phyloP scores from a whole-genome alignment of 345 rosid genomes.

The Pugionium cornutum region DNA sequence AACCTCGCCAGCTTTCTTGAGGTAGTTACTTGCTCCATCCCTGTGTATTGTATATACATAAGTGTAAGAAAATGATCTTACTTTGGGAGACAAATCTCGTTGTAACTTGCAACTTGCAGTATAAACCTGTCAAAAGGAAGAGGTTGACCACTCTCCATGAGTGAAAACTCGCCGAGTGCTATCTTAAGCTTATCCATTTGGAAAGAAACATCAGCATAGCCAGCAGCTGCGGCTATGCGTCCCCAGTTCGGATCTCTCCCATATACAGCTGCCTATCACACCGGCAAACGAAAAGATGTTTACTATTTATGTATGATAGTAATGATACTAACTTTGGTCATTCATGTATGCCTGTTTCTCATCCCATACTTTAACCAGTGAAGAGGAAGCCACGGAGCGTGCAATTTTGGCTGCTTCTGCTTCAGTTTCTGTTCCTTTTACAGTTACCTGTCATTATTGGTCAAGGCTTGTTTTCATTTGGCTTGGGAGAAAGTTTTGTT shows the following conservation, averaged over 20 bases:
- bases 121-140: constrained; percentile 78
- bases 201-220: constrained; percentile 77
- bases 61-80: constrained; percentile 5
- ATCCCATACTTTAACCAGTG: constrained; percentile 78
- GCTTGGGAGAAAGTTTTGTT: not conserved
- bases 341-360: constrained; percentile 19
- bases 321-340: constrained; percentile 22
- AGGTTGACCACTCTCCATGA: constrained; percentile 91
- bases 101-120: not conserved
- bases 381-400: constrained; percentile 89
- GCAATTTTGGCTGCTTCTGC: constrained; percentile 86
- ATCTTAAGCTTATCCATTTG: constrained; percentile 58
- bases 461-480: constrained; percentile 2
- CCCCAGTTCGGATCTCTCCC: constrained; percentile 99
- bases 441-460: constrained; percentile 50
- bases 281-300: constrained; percentile 9
- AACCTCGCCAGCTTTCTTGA: constrained; percentile 70
- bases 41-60: constrained; percentile 40
- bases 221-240: constrained; percentile 92
- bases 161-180: constrained; percentile 74
- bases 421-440: constrained; percentile 68
- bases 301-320: not conserved
- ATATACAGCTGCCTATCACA: constrained; percentile 78
- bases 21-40: constrained; percentile 70
- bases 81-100: not conserved